Percentiles rank a stretch among this genome's conserved stretches.
Evolutionary conservation across 768 basidiomycete species (phyloP).

Genomic region (Auriculariales sp.): DNA sequence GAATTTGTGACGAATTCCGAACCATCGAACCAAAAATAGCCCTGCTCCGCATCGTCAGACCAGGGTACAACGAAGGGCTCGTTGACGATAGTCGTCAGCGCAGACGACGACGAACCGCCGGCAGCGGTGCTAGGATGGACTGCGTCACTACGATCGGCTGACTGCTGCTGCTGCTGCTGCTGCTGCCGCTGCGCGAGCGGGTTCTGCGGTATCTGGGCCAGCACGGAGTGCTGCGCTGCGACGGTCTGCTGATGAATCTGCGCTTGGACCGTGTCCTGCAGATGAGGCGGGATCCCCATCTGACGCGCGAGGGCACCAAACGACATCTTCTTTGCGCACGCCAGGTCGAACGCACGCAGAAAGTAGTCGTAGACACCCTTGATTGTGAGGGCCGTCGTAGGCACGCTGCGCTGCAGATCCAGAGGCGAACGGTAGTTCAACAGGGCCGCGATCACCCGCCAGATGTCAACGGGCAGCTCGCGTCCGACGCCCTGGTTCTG

Average conservation of each 20-base stretch:
- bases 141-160: conserved; percentile 24
- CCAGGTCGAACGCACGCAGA: conserved; percentile 26
- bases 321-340: conserved; percentile 5
- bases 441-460: too few relatives aligned
- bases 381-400: conserved; percentile 51
- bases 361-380: conserved; percentile 42
- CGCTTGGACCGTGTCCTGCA: too few relatives aligned
- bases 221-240: conserved; percentile 38
- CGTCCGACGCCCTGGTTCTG: too few relatives aligned
- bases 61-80: conserved; percentile 16
- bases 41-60: too few relatives aligned
- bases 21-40: too few relatives aligned
- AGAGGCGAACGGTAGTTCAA: too few relatives aligned
- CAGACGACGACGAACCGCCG: too few relatives aligned
- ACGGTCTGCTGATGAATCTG: conserved; percentile 24
- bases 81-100: conserved; percentile 42
- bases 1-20: conserved; percentile 25
- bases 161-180: conserved; percentile 31
- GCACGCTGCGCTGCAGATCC: too few relatives aligned
- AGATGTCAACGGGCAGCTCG: too few relatives aligned
- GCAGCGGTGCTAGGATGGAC: conserved; percentile 35
- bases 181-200: conserved; percentile 24
- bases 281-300: conserved; percentile 39
- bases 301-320: conserved; percentile 30
- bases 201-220: conserved; percentile 47